Conservation (phyloP, 805 yeast species). For the Zygoascus tannicola region DNA sequence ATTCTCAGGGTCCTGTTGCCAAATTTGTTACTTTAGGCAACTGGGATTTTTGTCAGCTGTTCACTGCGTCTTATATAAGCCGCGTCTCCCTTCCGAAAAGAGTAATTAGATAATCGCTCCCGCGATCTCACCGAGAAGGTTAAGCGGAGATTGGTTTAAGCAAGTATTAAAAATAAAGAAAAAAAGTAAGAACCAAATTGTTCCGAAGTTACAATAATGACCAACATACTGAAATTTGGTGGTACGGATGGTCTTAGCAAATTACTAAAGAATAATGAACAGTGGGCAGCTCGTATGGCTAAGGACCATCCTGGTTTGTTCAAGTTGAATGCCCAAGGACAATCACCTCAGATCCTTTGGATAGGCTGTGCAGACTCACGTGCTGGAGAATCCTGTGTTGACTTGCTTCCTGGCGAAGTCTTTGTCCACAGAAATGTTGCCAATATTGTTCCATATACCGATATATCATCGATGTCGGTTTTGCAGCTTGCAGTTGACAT, state of each 20-base stretch:
- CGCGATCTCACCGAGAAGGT: slow-evolving; percentile 1
- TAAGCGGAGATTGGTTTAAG: slow-evolving; percentile 1
- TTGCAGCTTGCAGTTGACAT: slow-evolving; percentile 83
- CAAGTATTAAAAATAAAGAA: slow-evolving; percentile 2
- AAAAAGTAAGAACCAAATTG: too few relatives aligned
- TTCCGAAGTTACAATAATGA: too few relatives aligned
- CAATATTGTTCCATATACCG: slow-evolving; percentile 59
- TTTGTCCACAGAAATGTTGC: slow-evolving; percentile 87
- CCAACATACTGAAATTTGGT: slow-evolving; percentile 17
- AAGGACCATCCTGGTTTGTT: slow-evolving; percentile 48
- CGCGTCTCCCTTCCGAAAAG: background rate
- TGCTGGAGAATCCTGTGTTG: slow-evolving; percentile 68
- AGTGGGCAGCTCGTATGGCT: slow-evolving; percentile 40
- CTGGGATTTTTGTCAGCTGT: background rate
- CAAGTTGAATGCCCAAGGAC: slow-evolving; percentile 66
- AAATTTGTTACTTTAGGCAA: background rate
- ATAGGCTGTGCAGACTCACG: slow-evolving; percentile 92
- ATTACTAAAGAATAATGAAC: slow-evolving; percentile 33
- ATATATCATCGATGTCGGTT: slow-evolving; percentile 65
- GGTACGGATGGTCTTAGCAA: slow-evolving; percentile 28
- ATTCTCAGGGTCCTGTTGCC: background rate
- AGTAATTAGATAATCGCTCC: background rate
- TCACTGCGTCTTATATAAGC: background rate
- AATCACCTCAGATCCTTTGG: slow-evolving; percentile 88
- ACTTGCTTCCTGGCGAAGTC: slow-evolving; percentile 82